These are phyloP conservation scores for Protomyces inundatus DNA, from an alignment of 1,139 yeast species.

Conservation along the genomic window DNA sequence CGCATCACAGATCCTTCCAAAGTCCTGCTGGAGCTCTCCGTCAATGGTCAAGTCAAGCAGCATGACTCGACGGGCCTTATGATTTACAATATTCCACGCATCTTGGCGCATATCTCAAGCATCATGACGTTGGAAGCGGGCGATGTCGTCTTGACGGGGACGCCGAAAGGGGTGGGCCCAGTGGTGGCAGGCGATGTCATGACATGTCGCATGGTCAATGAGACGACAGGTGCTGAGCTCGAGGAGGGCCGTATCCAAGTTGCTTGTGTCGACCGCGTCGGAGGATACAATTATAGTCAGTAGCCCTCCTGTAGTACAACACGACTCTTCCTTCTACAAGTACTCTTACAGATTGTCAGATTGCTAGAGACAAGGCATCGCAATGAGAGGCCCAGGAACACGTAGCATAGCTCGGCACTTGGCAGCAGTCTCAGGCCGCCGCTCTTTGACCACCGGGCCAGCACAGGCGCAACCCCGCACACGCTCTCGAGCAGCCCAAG, in stretches of 20 bases:
- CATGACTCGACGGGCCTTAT: constrained; percentile 74
- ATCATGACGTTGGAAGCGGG: constrained; percentile 71
- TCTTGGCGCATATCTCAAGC: constrained; percentile 72
- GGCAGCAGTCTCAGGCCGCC: too few relatives aligned
- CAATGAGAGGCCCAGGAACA: too few relatives aligned
- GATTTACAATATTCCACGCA: constrained; percentile 80
- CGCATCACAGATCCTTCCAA: constrained; percentile 69
- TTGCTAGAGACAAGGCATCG: too few relatives aligned
- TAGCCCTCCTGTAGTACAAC: background rate
- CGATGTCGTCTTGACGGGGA: constrained; percentile 63
- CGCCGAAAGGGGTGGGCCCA: constrained; percentile 94
- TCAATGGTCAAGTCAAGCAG: constrained; percentile 65
- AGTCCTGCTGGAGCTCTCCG: constrained; percentile 58
- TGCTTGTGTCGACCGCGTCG: constrained; percentile 64
- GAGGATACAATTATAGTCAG: constrained; percentile 65
- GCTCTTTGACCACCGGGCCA: too few relatives aligned
- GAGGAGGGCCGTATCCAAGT: constrained; percentile 50
- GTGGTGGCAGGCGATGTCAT: constrained; percentile 72
- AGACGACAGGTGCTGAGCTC: constrained; percentile 47
- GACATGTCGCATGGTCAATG: constrained; percentile 55
- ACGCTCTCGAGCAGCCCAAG: too few relatives aligned
- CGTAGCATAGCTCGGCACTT: too few relatives aligned
- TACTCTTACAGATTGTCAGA: too few relatives aligned
- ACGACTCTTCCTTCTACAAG: too few relatives aligned
- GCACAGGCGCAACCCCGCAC: too few relatives aligned